These are phyloP conservation scores for Oryza meridionalis DNA, from an alignment of 176 grass and related monocot species.

Conservation along the genomic window DNA sequence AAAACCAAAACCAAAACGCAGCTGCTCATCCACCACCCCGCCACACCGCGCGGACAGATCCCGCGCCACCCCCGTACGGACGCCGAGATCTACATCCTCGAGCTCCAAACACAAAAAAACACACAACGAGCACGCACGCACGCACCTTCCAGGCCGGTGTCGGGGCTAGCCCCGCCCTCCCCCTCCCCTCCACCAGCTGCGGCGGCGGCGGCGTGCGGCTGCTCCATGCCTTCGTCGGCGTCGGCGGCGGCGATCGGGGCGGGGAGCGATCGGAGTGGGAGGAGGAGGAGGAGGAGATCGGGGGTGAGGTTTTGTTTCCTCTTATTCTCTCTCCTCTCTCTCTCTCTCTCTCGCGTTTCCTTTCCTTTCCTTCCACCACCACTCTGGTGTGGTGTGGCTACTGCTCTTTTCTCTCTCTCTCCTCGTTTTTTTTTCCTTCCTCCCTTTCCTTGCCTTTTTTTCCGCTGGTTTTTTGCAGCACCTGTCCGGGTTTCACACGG, in stretches of 20 bases:
- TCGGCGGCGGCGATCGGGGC: conserved; percentile 23
- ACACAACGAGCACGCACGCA: background rate
- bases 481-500: conserved; percentile 42
- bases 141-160: conserved; percentile 74
- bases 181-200: conserved; percentile 15
- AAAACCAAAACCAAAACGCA: conserved; percentile 17
- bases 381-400: conserved; percentile 48
- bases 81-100: conserved; percentile 31
- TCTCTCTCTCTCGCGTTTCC: conserved; percentile 31
- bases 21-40: background rate
- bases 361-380: conserved; percentile 48
- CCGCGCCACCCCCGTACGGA: conserved; percentile 21
- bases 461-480: conserved; percentile 42
- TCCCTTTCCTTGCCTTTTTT: background rate
- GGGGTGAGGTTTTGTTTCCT: conserved; percentile 20
- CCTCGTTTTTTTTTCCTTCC: background rate
- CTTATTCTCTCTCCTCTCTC: conserved; percentile 24
- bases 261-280: conserved; percentile 38
- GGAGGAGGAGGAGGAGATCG: conserved; percentile 49
- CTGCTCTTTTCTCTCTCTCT: background rate
- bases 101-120: background rate
- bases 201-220: conserved; percentile 32
- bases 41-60: conserved; percentile 30
- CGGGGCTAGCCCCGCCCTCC: conserved; percentile 39
- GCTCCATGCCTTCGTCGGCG: conserved; percentile 45